A percentile compares a stretch with the other conserved stretches of the same genome.
Evolutionary conservation across 2,329 filamentous ascomycete genomes (phyloP).

Genomic region (Pseudocercospora eumusae): DNA sequence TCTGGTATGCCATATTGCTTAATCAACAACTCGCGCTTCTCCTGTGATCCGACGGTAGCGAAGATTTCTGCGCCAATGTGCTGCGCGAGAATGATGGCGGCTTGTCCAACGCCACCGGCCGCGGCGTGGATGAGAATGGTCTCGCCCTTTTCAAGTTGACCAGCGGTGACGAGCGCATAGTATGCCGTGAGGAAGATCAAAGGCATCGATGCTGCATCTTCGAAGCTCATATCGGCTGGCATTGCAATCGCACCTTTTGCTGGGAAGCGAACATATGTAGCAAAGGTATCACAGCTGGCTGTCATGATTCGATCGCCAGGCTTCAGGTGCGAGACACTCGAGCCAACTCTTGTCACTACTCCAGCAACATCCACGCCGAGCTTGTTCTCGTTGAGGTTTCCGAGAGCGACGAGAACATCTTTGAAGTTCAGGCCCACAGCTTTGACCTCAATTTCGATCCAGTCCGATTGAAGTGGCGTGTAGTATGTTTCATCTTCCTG

Average conservation of each 20-base stretch:
- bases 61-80: constrained; percentile 36
- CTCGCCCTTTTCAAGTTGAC: constrained; percentile 38
- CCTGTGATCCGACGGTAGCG: constrained; percentile 35
- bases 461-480: constrained; percentile 22
- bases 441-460: constrained; percentile 33
- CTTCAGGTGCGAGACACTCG: constrained; percentile 17
- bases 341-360: constrained; percentile 21
- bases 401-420: constrained; percentile 30
- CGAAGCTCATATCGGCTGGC: constrained; percentile 28
- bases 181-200: constrained; percentile 32
- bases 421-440: constrained; percentile 33
- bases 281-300: constrained; percentile 17
- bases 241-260: constrained; percentile 16
- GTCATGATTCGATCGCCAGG: constrained; percentile 26
- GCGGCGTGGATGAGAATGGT: constrained; percentile 41
- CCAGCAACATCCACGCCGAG: constrained; percentile 21
- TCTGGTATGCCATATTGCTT: constrained; percentile 34
- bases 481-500: constrained; percentile 24
- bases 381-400: constrained; percentile 19
- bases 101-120: constrained; percentile 39
- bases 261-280: constrained; percentile 19
- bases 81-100: constrained; percentile 33
- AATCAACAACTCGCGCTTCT: constrained; percentile 35
- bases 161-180: constrained; percentile 37
- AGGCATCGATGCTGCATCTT: constrained; percentile 31